A percentile compares a stretch with the other conserved stretches of the same genome.
Evolutionary conservation across 192 early-diverging fungal genomes (phyloP).

Genomic region (Rhizophagus sp.): DNA sequence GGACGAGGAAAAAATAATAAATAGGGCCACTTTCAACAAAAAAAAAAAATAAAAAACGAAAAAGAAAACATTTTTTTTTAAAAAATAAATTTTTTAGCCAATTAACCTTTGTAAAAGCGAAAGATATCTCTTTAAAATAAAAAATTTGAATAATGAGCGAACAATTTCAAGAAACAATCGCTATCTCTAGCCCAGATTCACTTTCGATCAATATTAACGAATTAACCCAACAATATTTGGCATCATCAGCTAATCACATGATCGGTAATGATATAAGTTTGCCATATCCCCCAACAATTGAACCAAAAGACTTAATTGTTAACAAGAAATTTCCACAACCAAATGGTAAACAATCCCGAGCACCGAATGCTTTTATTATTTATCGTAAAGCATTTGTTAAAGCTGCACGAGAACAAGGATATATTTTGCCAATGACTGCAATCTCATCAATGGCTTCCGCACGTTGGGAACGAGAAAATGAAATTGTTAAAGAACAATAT

Average conservation of each 20-base stretch:
- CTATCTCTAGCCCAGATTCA: background rate
- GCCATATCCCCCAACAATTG: background rate
- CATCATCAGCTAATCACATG: background rate
- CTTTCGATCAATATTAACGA: background rate
- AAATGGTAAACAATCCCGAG: background rate
- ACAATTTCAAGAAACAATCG: background rate
- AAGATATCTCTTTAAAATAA: no score
- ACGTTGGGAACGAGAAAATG: background rate
- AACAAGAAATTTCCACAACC: background rate
- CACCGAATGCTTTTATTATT: slow-evolving; percentile 12
- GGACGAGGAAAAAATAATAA: no score
- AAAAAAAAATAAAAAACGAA: no score
- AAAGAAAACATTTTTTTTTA: no score
- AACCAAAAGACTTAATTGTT: background rate
- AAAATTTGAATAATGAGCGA: background rate
- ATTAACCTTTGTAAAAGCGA: no score
- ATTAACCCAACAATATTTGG: background rate
- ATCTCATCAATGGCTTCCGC: slow-evolving; percentile 9
- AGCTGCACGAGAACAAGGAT: background rate
- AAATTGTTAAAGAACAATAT: background rate
- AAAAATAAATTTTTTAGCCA: no score
- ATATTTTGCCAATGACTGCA: slow-evolving; percentile 1
- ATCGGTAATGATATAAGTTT: background rate
- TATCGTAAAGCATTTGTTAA: slow-evolving; percentile 7
- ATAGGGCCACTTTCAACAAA: no score